phyloP scores from a whole-genome alignment of 2,329 filamentous ascomycete species.

The Fusarium sp. region DNA sequence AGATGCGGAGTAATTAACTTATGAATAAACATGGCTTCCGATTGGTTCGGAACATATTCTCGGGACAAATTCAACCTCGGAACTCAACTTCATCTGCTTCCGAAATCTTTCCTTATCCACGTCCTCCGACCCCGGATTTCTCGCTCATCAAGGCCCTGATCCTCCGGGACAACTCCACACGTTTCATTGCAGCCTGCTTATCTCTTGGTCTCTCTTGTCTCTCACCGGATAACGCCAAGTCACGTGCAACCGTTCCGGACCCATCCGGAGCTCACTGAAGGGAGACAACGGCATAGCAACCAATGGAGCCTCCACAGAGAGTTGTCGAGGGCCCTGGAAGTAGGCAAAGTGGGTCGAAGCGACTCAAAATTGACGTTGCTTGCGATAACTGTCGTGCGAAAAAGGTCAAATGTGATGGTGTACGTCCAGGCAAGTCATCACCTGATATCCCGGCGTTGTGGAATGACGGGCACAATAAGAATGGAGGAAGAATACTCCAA shows the following conservation, averaged over 20 bases:
- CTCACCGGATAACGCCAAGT: not conserved
- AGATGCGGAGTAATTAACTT: conserved; percentile 3
- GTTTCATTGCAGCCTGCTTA: not conserved
- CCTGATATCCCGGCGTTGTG: not conserved
- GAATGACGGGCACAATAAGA: not conserved
- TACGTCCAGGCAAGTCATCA: conserved; percentile 48
- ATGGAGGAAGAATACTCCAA: too few relatives aligned
- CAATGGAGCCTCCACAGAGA: conserved; percentile 32
- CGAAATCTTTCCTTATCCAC: conserved; percentile 3
- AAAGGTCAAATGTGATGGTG: conserved; percentile 58
- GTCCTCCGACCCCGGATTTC: conserved; percentile 2
- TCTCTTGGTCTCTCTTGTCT: not conserved
- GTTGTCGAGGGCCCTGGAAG: not conserved
- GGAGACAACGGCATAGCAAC: not conserved
- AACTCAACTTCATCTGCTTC: not conserved
- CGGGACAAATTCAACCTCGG: not conserved
- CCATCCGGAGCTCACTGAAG: conserved; percentile 12
- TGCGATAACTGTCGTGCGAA: conserved; percentile 56
- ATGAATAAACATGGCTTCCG: not conserved
- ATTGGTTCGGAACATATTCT: conserved; percentile 15
- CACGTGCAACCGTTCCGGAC: conserved; percentile 17
- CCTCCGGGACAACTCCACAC: conserved; percentile 5
- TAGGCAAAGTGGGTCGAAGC: conserved; percentile 44
- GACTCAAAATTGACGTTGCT: conserved; percentile 58
- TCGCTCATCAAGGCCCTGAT: not conserved